Conservation (phyloP, 2,329 filamentous ascomycete genomes). For the Fusarium secorum region DNA sequence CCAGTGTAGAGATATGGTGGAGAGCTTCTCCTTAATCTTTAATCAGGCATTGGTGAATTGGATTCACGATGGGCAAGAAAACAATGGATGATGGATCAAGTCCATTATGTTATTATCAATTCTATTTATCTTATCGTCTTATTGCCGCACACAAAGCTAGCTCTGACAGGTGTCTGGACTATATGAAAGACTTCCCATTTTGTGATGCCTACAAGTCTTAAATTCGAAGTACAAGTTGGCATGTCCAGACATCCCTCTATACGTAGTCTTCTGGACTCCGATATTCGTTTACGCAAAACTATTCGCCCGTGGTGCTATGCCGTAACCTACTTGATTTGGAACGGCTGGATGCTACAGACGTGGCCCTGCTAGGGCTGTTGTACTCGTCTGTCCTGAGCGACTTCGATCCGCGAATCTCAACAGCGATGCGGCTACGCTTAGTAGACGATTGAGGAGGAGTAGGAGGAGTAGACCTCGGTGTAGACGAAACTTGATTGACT, state of each 20-base stretch:
- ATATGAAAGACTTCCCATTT: background rate
- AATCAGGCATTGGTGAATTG: background rate
- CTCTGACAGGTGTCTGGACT: background rate
- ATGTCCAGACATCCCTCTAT: background rate
- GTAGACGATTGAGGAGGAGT: background rate
- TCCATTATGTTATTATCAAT: background rate
- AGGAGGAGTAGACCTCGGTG: background rate
- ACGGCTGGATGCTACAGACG: background rate
- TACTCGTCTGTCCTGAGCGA: background rate
- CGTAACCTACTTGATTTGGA: conserved; percentile 24
- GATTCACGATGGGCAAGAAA: background rate
- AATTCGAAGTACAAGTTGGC: background rate
- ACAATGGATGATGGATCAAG: background rate
- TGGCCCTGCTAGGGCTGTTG: background rate
- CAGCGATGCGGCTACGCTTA: conserved; percentile 10
- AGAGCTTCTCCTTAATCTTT: background rate
- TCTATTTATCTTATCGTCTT: background rate
- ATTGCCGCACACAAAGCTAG: background rate
- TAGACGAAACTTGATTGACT: background rate
- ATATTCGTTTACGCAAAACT: background rate
- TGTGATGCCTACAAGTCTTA: background rate
- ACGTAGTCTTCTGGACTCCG: background rate
- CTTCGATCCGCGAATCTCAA: conserved; percentile 25
- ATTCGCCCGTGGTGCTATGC: conserved; percentile 4
- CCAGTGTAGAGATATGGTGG: background rate